Base-by-base conservation (phyloP, 2,329 filamentous ascomycete genomes). In the Xylariomycetidae sp. region DNA sequence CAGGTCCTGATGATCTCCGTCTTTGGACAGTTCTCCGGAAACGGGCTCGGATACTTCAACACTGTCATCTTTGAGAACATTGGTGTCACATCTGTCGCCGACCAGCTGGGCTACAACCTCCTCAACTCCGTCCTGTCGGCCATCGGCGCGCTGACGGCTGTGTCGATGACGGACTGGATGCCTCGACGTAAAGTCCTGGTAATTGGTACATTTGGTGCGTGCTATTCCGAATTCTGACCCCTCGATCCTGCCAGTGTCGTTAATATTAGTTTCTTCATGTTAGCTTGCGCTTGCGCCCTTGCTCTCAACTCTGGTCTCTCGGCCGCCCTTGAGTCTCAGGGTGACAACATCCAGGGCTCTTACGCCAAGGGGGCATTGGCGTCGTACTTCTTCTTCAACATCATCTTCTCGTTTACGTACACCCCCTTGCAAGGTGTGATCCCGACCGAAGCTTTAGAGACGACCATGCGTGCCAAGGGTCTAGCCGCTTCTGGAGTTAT, bases 41-140 rank as follows among this genome's bases (percentile, higher is more conserved):
- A 70, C 37, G 67, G 67, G 32, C 60, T 71, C 6, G 65, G 67
- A 11, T 72, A 71, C 55, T 72, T 70, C 53, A 70, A 70, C 50
- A 58, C 68, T 6, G 60, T 58, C 23, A 70, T 72, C 44, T 70
- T 66, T 48, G 42, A 59, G 26, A 54, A 57, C 32, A 54, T 66
- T 16, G 63, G 64, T 19, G 47, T 66, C 41, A 51, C 37, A 3
- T 49, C 45, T 5, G 53, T 61, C 9, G 49, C 57, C 18, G 38
- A 54, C 33, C 67, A 70, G 46, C 54, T 70, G 17, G 63, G 58
- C 12, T 66, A 67, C 43, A 70, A 71, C 46, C 50, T 71, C 8
- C 58, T 71, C 34, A 70, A 69, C 54, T 62, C 61, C 22, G 57
- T 64, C 16, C 50, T 70, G 2, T 69, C 64, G 0, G 64, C 65